These are phyloP conservation scores for Daldinia caldariorum DNA, from an alignment of 495 filamentous ascomycete genomes.

Conservation along the genomic window DNA sequence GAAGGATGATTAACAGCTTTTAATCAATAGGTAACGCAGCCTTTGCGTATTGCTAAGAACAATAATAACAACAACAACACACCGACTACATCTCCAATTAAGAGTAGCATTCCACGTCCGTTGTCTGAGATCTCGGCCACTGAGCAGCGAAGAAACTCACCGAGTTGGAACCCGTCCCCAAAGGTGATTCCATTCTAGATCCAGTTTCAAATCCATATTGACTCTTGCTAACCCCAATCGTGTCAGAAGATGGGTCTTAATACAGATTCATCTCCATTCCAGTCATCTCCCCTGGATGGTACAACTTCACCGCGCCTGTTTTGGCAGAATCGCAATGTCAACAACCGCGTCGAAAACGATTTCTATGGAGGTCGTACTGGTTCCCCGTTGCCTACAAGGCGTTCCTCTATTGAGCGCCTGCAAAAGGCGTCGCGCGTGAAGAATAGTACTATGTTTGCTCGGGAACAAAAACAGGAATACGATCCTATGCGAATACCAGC, in stretches of 20 bases:
- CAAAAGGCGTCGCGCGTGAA: slow-evolving; percentile 94
- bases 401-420: slow-evolving; percentile 90
- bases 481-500: slow-evolving; percentile 80
- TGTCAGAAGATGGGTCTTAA: slow-evolving; percentile 62
- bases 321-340: slow-evolving; percentile 83
- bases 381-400: slow-evolving; percentile 74
- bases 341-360: slow-evolving; percentile 74
- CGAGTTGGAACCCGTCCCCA: slow-evolving; percentile 72
- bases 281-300: slow-evolving; percentile 72
- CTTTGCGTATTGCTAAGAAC: slow-evolving; percentile 67
- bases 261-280: slow-evolving; percentile 77
- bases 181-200: slow-evolving; percentile 63
- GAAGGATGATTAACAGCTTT: slow-evolving; percentile 15
- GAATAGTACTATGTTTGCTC: slow-evolving; percentile 94
- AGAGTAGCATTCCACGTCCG: slow-evolving; percentile 61
- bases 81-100: slow-evolving; percentile 56
- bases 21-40: slow-evolving; percentile 51
- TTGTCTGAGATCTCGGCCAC: slow-evolving; percentile 68
- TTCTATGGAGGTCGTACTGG: slow-evolving; percentile 66
- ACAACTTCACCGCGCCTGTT: slow-evolving; percentile 80
- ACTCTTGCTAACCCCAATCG: slow-evolving; percentile 43
- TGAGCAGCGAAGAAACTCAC: slow-evolving; percentile 74
- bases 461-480: slow-evolving; percentile 88
- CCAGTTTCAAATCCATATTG: slow-evolving; percentile 2
- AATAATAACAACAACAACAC: slow-evolving; percentile 53